A percentile compares a stretch with the other conserved stretches of the same genome.
Evolutionary conservation across 2,329 filamentous ascomycete genomes (phyloP).

Genomic region (Aspergillus sp.): DNA sequence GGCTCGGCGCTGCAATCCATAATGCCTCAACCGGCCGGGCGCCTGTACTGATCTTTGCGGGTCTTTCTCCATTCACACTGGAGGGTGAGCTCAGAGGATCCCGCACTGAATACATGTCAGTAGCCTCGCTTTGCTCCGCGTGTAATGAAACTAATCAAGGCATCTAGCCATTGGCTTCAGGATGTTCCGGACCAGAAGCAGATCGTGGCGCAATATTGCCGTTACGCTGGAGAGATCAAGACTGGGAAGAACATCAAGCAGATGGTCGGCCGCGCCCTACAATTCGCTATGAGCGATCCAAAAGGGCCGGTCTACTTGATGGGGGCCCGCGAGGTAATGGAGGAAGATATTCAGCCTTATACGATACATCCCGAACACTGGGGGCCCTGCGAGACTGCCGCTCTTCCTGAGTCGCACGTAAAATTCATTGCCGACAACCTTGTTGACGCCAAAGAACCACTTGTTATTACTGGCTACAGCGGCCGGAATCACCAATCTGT

Average conservation of each 20-base stretch:
- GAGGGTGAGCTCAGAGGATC: constrained; percentile 75
- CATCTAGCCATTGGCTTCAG: constrained; percentile 69
- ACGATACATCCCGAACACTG: constrained; percentile 60
- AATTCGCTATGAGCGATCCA: constrained; percentile 76
- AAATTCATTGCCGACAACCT: constrained; percentile 45
- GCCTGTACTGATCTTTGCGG: constrained; percentile 76
- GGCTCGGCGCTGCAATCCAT: constrained; percentile 73
- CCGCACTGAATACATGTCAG: constrained; percentile 72
- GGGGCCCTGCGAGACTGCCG: constrained; percentile 73
- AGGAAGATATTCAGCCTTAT: constrained; percentile 77
- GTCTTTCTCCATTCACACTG: constrained; percentile 72
- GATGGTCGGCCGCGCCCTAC: constrained; percentile 79
- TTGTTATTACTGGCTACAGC: constrained; percentile 54
- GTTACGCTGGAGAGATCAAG: constrained; percentile 80
- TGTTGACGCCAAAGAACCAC: constrained; percentile 47
- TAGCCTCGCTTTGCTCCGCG: no score
- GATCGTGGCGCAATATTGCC: constrained; percentile 81
- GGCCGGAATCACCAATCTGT: constrained; percentile 48
- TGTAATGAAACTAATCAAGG: no score
- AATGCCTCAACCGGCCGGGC: constrained; percentile 74
- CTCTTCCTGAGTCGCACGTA: constrained; percentile 52
- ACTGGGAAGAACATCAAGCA: constrained; percentile 84
- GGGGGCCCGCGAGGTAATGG: constrained; percentile 79
- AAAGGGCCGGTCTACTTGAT: constrained; percentile 77
- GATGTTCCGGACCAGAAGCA: constrained; percentile 79